Evolutionary conservation across 176 grass and related monocot genomes (phyloP).

Genomic region (Metroxylon sagu): DNA sequence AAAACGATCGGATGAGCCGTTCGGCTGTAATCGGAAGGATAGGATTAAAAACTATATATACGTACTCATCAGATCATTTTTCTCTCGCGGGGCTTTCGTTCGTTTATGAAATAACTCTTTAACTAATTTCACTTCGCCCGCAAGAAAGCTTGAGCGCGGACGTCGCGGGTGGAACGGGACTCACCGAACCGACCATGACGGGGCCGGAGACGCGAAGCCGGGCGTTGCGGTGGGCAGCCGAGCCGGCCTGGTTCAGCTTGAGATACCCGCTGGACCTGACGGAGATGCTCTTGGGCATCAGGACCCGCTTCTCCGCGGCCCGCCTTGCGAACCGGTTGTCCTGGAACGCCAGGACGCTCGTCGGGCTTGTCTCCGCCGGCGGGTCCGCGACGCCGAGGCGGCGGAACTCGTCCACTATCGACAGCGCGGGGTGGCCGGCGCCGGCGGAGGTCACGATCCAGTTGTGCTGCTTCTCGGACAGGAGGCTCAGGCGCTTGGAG

Average conservation of each 20-base stretch:
- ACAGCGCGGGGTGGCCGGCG: neutral
- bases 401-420: conserved; percentile 49
- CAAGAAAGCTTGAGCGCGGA: neutral
- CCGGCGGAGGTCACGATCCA: conserved; percentile 8
- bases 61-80: no score
- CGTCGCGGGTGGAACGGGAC: conserved; percentile 14
- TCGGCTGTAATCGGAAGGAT: no score
- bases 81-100: no score
- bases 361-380: conserved; percentile 24
- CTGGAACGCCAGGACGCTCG: conserved; percentile 20
- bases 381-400: conserved; percentile 26
- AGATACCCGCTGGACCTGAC: conserved; percentile 76
- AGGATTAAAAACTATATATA: no score
- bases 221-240: conserved; percentile 10
- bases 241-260: conserved; percentile 38
- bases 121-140: no score
- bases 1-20: no score
- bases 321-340: neutral
- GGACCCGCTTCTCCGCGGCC: conserved; percentile 34
- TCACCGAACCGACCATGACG: conserved; percentile 34
- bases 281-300: conserved; percentile 81
- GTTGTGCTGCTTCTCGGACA: conserved; percentile 28
- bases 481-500: conserved; percentile 30
- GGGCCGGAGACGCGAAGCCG: conserved; percentile 27
- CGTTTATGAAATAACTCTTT: no score